Base-by-base conservation (phyloP, 805 yeast genomes). In the Saccharomycopsis sp. region DNA sequence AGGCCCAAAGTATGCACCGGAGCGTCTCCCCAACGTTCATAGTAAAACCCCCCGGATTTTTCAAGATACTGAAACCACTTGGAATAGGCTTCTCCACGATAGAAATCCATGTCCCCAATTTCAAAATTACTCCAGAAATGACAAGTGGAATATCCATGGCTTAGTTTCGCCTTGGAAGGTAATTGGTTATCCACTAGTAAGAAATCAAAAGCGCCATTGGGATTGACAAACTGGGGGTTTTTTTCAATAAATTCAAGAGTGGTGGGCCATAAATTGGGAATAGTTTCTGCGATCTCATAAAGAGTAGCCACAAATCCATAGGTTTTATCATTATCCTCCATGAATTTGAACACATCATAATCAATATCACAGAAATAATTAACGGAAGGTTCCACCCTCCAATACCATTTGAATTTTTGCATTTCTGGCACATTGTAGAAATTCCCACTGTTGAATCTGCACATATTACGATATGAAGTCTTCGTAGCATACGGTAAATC, bases 21-120 rank as follows among this genome's bases (percentile, higher is more conserved):
- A 0, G 94, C 95, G 62, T 85, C 95, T 3, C 95, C 95, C 95
- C 95, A 85, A 42, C 95, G 62, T 57, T 87, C 95, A 52, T 86
- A 86, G 57, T 83, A 86, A 52, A 85, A 85, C 3, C 89, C 89
- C n/a, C 94, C 92, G 1, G 76, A 59, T 4, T 65, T 48, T 42
- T 85, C 95, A 28, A 86, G 59, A 51, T 66, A 61, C 23, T 77
- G 61, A 52, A 79, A 73, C 75, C 82, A 85, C 9, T 60, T 59
- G 31, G 66, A 62, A 54, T 85, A 86, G 1, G 87, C 74, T 39
- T 80, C 77, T 21, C 70, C 63, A 37, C 95, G 62, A 59, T 66
- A 80, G 51, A 86, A 86, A 49, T 86, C 89, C 81, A 86, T 70
- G 51, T 82, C 77, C 10, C 76, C 89, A 41, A 85, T 81, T 54